A percentile compares a stretch with the other conserved stretches of the same genome.
phyloP scores from a whole-genome alignment of 2,329 filamentous ascomycete species.

The Ceratocystiopsis minuta region DNA sequence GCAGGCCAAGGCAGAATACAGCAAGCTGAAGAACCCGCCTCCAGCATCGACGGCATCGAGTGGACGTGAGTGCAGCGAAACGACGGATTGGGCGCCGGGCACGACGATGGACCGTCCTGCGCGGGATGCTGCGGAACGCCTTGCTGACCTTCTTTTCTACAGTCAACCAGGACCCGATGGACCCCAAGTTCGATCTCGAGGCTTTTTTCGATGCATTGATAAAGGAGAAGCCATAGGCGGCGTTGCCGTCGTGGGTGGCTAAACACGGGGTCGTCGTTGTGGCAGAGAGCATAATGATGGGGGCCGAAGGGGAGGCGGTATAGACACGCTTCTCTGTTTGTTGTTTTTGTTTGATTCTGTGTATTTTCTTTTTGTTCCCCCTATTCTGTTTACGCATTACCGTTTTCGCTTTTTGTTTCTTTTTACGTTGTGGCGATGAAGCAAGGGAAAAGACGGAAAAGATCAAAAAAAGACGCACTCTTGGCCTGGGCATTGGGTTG shows the following conservation, averaged over 20 bases:
- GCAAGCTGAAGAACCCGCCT: slow-evolving; percentile 47
- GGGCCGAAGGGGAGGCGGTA: neutral
- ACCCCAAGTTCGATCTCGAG: slow-evolving; percentile 89
- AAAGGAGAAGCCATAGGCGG: slow-evolving; percentile 30
- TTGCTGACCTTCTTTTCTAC: neutral
- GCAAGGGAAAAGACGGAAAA: too few relatives aligned
- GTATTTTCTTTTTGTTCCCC: too few relatives aligned
- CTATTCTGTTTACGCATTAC: too few relatives aligned
- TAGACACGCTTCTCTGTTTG: neutral
- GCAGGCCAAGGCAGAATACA: slow-evolving; percentile 80
- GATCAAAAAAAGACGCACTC: too few relatives aligned
- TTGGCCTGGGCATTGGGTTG: too few relatives aligned
- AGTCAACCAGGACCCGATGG: slow-evolving; percentile 42
- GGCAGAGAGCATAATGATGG: neutral
- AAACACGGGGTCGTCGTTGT: too few relatives aligned
- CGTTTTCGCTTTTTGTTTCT: too few relatives aligned
- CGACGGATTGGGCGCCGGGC: too few relatives aligned
- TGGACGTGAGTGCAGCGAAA: slow-evolving; percentile 2
- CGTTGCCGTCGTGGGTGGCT: neutral
- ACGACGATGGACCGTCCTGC: too few relatives aligned
- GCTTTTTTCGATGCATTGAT: slow-evolving; percentile 52
- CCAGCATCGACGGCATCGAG: slow-evolving; percentile 15
- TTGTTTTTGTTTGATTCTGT: too few relatives aligned
- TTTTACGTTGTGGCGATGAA: too few relatives aligned
- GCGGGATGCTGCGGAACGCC: too few relatives aligned